phyloP scores from a whole-genome alignment of 306 rosid genomes.

The Medicago arabica region DNA sequence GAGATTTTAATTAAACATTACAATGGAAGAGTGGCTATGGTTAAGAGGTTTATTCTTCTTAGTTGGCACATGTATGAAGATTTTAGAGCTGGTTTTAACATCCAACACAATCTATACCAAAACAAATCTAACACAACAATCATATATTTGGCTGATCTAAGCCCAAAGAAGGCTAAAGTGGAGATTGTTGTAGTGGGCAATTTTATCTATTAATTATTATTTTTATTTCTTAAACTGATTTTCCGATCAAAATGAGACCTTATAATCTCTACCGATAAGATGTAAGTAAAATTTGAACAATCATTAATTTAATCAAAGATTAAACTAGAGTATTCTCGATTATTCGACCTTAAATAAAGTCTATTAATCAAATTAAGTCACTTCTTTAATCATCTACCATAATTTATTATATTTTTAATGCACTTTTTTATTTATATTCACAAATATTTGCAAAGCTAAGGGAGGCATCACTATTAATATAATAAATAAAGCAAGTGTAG shows the following conservation, averaged over 20 bases:
- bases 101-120: slow-evolving; percentile 41
- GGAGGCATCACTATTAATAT: background rate
- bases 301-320: background rate
- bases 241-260: background rate
- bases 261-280: background rate
- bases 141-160: slow-evolving; percentile 45
- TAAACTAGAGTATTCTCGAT: background rate
- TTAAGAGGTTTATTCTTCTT: slow-evolving; percentile 40
- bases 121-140: slow-evolving; percentile 45
- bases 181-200: too few species aligned
- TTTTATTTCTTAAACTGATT: background rate
- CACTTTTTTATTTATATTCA: too few species aligned
- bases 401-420: too few species aligned
- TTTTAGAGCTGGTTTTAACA: slow-evolving; percentile 37
- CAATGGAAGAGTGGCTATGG: background rate
- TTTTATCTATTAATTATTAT: background rate
- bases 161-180: slow-evolving; percentile 6
- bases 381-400: background rate
- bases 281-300: background rate
- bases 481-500: too few species aligned
- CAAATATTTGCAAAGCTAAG: background rate
- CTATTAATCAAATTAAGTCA: background rate
- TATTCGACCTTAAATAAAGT: background rate
- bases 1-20: slow-evolving; percentile 18
- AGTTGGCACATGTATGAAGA: slow-evolving; percentile 37